A percentile compares a stretch with the other conserved stretches of the same genome.
phyloP scores from a whole-genome alignment of 2,329 filamentous ascomycete genomes.

The Neobulgaria alba region DNA sequence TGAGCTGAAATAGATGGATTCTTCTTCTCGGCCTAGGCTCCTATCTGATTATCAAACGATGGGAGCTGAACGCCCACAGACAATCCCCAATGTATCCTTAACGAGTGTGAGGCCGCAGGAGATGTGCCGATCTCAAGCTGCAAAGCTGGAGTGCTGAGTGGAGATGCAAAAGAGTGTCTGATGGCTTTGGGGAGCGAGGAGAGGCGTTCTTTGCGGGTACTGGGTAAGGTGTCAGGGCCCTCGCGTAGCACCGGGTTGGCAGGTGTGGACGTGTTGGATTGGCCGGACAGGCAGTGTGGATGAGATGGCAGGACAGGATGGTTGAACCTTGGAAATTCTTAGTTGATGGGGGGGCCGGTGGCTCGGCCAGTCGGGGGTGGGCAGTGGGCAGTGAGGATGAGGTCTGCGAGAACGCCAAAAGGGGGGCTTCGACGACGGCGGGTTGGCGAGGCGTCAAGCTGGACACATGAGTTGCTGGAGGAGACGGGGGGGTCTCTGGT shows the following conservation, averaged over 20 bases:
- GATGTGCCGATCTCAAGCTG: slow-evolving; percentile 18
- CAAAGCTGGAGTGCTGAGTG: slow-evolving; percentile 4
- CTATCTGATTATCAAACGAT: slow-evolving; percentile 14
- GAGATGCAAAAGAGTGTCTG: slow-evolving; percentile 21
- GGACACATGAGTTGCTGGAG: too few species aligned
- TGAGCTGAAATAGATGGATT: slow-evolving; percentile 14
- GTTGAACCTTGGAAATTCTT: too few species aligned
- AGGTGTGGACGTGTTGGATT: slow-evolving; percentile 12
- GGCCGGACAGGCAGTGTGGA: slow-evolving; percentile 2
- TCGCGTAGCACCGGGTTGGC: slow-evolving; percentile 10
- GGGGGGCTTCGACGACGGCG: too few species aligned
- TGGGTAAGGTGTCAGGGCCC: slow-evolving; percentile 6
- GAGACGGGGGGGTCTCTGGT: too few species aligned
- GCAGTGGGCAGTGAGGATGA: too few species aligned
- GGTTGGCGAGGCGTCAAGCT: too few species aligned
- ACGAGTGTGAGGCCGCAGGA: slow-evolving; percentile 25
- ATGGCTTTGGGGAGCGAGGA: slow-evolving; percentile 11
- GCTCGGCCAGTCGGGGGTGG: too few species aligned
- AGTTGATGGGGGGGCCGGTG: too few species aligned
- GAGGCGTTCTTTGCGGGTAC: slow-evolving; percentile 7
- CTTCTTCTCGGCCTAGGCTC: slow-evolving; percentile 8
- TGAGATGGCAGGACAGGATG: not conserved
- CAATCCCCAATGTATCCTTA: slow-evolving; percentile 11
- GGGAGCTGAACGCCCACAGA: slow-evolving; percentile 8
- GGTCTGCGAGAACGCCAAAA: too few species aligned